Percentiles rank a stretch among this genome's conserved stretches.
These are phyloP conservation scores for Russula vinacea DNA, from an alignment of 768 basidiomycete species.

Conservation along the genomic window DNA sequence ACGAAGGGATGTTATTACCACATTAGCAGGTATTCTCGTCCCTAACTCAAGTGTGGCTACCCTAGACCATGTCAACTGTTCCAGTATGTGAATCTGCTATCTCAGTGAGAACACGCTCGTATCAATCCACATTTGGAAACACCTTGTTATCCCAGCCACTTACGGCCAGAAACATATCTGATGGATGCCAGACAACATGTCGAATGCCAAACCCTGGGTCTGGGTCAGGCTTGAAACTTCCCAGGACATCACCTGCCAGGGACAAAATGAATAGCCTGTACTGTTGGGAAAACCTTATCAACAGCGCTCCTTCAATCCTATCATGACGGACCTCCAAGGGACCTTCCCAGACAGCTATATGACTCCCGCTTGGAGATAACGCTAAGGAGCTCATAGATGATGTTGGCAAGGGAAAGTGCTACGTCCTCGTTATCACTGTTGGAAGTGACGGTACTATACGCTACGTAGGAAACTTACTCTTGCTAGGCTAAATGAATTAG, in stretches of 20 bases:
- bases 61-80: slow-evolving; percentile 70
- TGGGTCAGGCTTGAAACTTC: slow-evolving; percentile 63
- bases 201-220: slow-evolving; percentile 87
- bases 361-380: slow-evolving; percentile 72
- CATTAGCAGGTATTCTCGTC: slow-evolving; percentile 51
- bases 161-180: slow-evolving; percentile 73
- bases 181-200: slow-evolving; percentile 80
- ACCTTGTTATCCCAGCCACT: slow-evolving; percentile 91
- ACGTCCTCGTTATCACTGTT: slow-evolving; percentile 20
- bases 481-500: slow-evolving; percentile 65
- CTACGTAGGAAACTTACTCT: slow-evolving; percentile 48
- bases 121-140: slow-evolving; percentile 17
- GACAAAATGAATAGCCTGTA: slow-evolving; percentile 73
- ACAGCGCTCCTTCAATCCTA: not conserved
- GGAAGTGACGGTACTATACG: not conserved
- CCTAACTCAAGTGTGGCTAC: slow-evolving; percentile 61
- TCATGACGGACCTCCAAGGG: slow-evolving; percentile 62
- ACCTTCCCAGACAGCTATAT: slow-evolving; percentile 81
- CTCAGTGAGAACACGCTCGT: not conserved
- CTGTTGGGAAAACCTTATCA: slow-evolving; percentile 39
- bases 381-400: slow-evolving; percentile 64
- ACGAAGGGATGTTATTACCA: slow-evolving; percentile 44
- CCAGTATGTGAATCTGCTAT: slow-evolving; percentile 67
- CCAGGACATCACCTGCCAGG: slow-evolving; percentile 59
- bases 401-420: slow-evolving; percentile 87